Percentiles rank a stretch among this genome's conserved stretches.
Evolutionary conservation across 2,329 filamentous ascomycete species (phyloP).

Genomic region (Trichoderma sp.): DNA sequence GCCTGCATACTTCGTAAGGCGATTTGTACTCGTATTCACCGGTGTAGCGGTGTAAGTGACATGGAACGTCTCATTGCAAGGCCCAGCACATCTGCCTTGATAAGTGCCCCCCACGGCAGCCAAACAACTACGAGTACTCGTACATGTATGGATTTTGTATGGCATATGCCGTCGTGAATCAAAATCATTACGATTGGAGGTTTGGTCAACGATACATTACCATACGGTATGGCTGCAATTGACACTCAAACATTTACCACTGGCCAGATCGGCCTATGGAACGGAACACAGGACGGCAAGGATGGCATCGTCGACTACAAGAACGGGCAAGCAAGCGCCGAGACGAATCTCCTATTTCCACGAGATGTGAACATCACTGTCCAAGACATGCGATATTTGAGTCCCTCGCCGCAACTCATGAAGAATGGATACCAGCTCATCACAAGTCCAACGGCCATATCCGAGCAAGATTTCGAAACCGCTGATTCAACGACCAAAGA

Average conservation of each 20-base stretch:
- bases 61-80: not conserved
- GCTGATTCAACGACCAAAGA: not conserved
- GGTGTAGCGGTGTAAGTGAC: not conserved
- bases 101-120: not conserved
- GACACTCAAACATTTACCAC: not conserved
- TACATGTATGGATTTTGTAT: not conserved
- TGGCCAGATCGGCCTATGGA: not conserved
- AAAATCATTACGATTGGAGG: not conserved
- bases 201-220: not conserved
- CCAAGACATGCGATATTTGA: not conserved
- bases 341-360: not conserved
- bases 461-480: not conserved
- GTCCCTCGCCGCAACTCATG: not conserved
- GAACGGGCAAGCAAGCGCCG: not conserved
- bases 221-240: not conserved
- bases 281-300: not conserved
- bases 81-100: not conserved
- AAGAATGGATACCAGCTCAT: not conserved
- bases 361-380: not conserved
- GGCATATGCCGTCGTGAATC: not conserved
- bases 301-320: not conserved
- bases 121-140: not conserved
- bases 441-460: not conserved
- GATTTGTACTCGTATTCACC: not conserved
- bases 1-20: not conserved